A percentile compares a stretch with the other conserved stretches of the same genome.
These are phyloP conservation scores for Ceratobasidium sp. DNA, from an alignment of 1,284 basidiomycete species.

Conservation along the genomic window DNA sequence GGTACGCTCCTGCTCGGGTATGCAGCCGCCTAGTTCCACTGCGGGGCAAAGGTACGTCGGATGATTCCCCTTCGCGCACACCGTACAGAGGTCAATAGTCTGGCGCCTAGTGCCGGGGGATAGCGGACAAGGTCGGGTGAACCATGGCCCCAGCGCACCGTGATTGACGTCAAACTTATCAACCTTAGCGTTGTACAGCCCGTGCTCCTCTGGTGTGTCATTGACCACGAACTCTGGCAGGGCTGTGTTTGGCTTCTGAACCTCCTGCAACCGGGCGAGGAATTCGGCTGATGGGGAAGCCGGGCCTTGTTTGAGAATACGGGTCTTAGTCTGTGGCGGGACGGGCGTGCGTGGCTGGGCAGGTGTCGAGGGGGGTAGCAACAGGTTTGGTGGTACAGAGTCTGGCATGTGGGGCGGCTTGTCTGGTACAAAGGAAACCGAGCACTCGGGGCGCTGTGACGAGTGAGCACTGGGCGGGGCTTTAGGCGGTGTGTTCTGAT, in stretches of 20 bases:
- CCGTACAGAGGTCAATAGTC: neutral
- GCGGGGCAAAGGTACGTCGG: neutral
- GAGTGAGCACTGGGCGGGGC: too few relatives aligned
- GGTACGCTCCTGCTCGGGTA: neutral
- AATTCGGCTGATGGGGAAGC: neutral
- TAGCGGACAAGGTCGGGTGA: conserved; percentile 1
- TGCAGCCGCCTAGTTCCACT: too few relatives aligned
- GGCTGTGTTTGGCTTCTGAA: neutral
- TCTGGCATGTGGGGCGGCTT: too few relatives aligned
- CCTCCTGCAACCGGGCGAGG: neutral
- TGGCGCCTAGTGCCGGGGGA: neutral
- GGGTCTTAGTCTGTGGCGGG: neutral
- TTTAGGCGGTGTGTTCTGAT: too few relatives aligned
- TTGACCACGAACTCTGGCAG: neutral
- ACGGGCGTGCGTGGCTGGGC: neutral
- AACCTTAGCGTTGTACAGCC: neutral
- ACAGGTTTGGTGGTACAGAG: too few relatives aligned
- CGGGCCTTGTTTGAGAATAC: neutral
- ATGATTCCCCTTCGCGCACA: neutral
- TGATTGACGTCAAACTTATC: too few relatives aligned
- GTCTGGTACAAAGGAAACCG: too few relatives aligned
- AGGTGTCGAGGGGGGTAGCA: too few relatives aligned
- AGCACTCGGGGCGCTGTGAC: too few relatives aligned
- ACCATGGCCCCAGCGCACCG: too few relatives aligned
- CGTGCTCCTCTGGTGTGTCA: neutral